Base-by-base conservation (phyloP, 257 asterid genomes). In the Rhazya stricta region DNA sequence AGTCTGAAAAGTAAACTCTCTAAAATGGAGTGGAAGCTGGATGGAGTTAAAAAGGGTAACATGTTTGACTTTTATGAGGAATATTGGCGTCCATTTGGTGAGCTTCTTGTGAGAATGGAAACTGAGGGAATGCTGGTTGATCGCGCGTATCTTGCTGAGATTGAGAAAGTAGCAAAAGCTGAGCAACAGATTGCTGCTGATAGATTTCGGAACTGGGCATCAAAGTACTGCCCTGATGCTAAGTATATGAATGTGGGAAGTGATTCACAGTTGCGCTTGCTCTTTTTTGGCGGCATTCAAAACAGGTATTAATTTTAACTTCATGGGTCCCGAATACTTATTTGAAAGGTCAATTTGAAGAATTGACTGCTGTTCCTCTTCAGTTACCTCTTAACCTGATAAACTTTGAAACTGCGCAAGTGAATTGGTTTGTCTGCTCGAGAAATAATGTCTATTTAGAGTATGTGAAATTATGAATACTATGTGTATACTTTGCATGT, bases 81-180 rank as follows among this genome's bases (percentile, higher is more conserved):
- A 67, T 95, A 91, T 81, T 79, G 94, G 88, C 91, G 88, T n/a
- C 97, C 98, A 39, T 95, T 95, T 83, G 99, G 99, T 21, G 96
- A 91, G 89, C 84, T 95, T 83, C 92, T 95, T 67, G 99, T 91
- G 39, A 85, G 83, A 78, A 88, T 95, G 97, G 98, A 95, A 86
- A 82, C 91, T 12, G 98, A 92, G 81, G 99, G 99, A 39, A 85
- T 95, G 96, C 85, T 90, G 85, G 98, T 95, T 50, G 93, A 92
- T 79, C 96, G 99, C 72, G 81, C 86, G 19, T 86, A 92, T 79
- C 98, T 95, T 80, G 96, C 98, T 51, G 96, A 85, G 79, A 89
- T 95, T 73, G 98, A 95, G 86, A 87, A 87, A 81, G 94, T 92
- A 69, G 97, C 99, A 67, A 89, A 84, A 83, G 86, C 81, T 46